Percentiles rank a stretch among this genome's conserved stretches.
These are phyloP conservation scores for Pelargonium myrrhifolium DNA, from an alignment of 441 rosid species.

Conservation along the genomic window DNA sequence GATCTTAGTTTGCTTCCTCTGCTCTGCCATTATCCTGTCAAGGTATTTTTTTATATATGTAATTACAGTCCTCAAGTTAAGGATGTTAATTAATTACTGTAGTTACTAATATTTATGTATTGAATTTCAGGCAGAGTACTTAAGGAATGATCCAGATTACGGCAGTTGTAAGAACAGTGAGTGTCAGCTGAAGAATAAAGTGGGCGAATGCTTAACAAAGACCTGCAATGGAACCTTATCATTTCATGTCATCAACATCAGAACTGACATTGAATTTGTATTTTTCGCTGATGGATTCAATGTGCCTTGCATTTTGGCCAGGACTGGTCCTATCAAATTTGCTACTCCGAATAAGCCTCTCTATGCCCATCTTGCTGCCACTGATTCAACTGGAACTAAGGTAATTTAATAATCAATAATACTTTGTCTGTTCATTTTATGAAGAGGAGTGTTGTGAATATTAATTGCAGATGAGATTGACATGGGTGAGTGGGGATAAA, in stretches of 20 bases:
- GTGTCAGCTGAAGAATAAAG: slow-evolving; percentile 24
- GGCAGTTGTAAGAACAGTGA: slow-evolving; percentile 35
- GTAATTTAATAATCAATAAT: slow-evolving; percentile 20
- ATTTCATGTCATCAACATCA: slow-evolving; percentile 55
- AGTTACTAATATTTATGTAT: too few relatives aligned
- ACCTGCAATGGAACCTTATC: slow-evolving; percentile 36
- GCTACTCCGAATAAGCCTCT: slow-evolving; percentile 45
- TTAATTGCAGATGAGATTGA: slow-evolving; percentile 55
- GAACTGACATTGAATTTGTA: slow-evolving; percentile 52
- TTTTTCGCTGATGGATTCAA: slow-evolving; percentile 45
- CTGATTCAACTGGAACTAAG: slow-evolving; percentile 47
- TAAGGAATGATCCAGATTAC: slow-evolving; percentile 47
- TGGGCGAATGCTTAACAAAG: slow-evolving; percentile 22
- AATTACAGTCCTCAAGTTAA: too few relatives aligned
- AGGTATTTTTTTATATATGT: too few relatives aligned
- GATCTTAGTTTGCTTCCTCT: slow-evolving; percentile 49
- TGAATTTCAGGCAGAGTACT: slow-evolving; percentile 39
- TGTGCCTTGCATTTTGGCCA: slow-evolving; percentile 39
- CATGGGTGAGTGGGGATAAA: slow-evolving; percentile 60
- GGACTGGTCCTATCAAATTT: slow-evolving; percentile 34
- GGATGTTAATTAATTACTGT: too few relatives aligned
- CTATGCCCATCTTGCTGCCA: slow-evolving; percentile 44
- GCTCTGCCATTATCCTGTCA: slow-evolving; percentile 69
- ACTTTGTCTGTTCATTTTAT: too few relatives aligned
- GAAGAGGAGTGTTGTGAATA: too few relatives aligned